These are phyloP conservation scores for Zygnema cylindricum DNA, from an alignment of 139 green algal genomes.

Conservation along the genomic window DNA sequence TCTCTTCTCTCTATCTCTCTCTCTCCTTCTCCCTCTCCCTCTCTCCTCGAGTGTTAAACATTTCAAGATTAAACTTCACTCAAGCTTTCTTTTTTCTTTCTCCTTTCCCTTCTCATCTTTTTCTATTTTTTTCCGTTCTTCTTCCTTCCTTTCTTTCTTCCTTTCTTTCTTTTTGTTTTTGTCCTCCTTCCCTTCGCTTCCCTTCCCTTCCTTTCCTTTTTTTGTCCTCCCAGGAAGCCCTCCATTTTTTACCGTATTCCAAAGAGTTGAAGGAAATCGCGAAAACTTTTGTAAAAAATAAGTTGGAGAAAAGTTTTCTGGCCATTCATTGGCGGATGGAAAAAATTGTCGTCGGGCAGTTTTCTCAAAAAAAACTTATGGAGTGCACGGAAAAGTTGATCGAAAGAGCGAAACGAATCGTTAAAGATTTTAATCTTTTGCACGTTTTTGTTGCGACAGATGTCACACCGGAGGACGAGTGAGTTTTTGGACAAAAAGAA, in stretches of 20 bases:
- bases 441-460: slow-evolving; percentile 5
- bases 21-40: too few relatives aligned
- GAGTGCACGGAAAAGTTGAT: not conserved
- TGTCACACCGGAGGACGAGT: not conserved
- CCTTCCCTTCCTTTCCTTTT: too few relatives aligned
- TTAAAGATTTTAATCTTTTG: not conserved
- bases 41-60: too few relatives aligned
- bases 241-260: not conserved
- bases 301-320: not conserved
- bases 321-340: slow-evolving; percentile 12
- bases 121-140: too few relatives aligned
- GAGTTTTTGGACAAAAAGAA: not conserved
- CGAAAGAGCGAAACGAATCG: not conserved
- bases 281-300: not conserved
- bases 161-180: too few relatives aligned
- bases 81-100: too few relatives aligned
- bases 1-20: too few relatives aligned
- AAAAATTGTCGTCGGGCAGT: not conserved
- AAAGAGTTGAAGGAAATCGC: not conserved
- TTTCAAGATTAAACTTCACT: too few relatives aligned
- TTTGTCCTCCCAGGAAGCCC: not conserved
- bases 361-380: not conserved
- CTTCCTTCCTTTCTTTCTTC: too few relatives aligned
- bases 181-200: too few relatives aligned
- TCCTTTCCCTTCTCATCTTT: too few relatives aligned